Percentiles rank a stretch among this genome's conserved stretches.
Evolutionary conservation across 768 basidiomycete genomes (phyloP).

Genomic region (Leccinum barrowsii): DNA sequence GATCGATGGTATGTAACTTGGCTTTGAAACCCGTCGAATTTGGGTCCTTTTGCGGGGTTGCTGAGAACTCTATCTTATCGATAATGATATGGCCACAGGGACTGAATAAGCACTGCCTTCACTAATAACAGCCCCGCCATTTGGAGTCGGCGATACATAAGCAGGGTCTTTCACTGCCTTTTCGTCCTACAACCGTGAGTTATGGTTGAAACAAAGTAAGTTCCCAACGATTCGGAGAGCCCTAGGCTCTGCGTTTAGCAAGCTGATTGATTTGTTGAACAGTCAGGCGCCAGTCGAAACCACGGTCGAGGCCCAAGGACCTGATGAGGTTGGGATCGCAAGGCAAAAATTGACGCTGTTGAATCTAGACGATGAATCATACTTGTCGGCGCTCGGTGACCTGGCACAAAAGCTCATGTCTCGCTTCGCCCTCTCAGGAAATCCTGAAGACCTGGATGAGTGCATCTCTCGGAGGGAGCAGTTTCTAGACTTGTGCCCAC

Average conservation of each 20-base stretch:
- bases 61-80: too few species aligned
- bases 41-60: too few species aligned
- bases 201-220: slow-evolving; percentile 10
- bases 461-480: slow-evolving; percentile 15
- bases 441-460: slow-evolving; percentile 25
- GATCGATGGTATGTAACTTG: too few species aligned
- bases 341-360: slow-evolving; percentile 10
- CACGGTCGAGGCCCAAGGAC: background rate
- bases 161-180: background rate
- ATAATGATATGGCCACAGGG: background rate
- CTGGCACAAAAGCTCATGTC: slow-evolving; percentile 12
- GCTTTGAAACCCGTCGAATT: too few species aligned
- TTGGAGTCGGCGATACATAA: background rate
- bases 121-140: background rate
- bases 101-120: background rate
- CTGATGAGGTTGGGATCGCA: slow-evolving; percentile 10
- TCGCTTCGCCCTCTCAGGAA: slow-evolving; percentile 22
- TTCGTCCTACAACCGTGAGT: background rate
- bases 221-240: background rate
- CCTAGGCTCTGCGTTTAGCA: background rate
- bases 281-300: background rate
- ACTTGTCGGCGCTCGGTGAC: slow-evolving; percentile 7
- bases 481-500: slow-evolving; percentile 15
- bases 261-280: background rate
- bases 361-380: slow-evolving; percentile 2